Percentiles rank a stretch among this genome's conserved stretches.
Conservation (phyloP, 768 basidiomycete species). For the Exidia glandulosa region DNA sequence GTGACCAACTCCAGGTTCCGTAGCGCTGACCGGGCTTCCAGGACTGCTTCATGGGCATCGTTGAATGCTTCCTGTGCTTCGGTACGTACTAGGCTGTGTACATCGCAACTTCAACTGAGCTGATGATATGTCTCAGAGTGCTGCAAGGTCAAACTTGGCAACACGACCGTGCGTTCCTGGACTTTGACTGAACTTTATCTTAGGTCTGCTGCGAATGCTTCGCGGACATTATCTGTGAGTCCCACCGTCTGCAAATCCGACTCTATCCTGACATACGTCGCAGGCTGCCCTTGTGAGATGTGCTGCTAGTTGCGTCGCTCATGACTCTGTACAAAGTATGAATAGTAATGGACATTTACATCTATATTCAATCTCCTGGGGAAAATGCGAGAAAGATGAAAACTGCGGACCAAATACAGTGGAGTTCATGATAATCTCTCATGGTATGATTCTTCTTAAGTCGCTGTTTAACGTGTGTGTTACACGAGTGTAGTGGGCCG, state of each 20-base stretch:
- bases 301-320: too few relatives aligned
- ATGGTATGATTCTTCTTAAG: too few relatives aligned
- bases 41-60: conserved; percentile 55
- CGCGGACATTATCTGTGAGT: conserved; percentile 62
- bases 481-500: too few relatives aligned
- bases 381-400: too few relatives aligned
- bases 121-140: conserved; percentile 36
- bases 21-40: conserved; percentile 14
- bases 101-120: background rate
- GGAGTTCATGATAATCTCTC: too few relatives aligned
- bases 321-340: too few relatives aligned
- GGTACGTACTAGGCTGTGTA: conserved; percentile 30
- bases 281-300: conserved; percentile 76
- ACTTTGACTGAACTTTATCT: background rate
- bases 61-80: conserved; percentile 65
- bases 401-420: too few relatives aligned
- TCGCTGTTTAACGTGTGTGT: too few relatives aligned
- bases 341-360: too few relatives aligned
- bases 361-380: too few relatives aligned
- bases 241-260: background rate
- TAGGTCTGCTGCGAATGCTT: conserved; percentile 62
- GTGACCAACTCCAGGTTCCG: background rate
- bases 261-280: background rate
- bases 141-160: conserved; percentile 41
- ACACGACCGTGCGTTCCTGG: background rate